phyloP scores from a whole-genome alignment of 2,329 filamentous ascomycete species.

The Alternaria sp. region DNA sequence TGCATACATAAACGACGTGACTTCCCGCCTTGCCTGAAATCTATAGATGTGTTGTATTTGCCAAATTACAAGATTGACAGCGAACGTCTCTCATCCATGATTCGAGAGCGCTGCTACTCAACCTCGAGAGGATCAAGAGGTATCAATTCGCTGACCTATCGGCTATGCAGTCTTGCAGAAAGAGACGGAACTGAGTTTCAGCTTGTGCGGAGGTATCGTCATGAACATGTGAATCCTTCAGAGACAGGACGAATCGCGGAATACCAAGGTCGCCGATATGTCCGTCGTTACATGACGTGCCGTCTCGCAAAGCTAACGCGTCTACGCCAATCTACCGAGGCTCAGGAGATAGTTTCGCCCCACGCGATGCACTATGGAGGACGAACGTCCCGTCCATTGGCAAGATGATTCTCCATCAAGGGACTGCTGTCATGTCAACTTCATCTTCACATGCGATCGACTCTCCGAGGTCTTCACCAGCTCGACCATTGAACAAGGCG shows the following conservation, averaged over 20 bases:
- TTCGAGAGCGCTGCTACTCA: not conserved
- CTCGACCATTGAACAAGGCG: not conserved
- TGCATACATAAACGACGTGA: not conserved
- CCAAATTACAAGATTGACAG: not conserved
- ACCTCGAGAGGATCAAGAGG: not conserved
- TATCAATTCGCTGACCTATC: not conserved
- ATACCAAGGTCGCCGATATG: not conserved
- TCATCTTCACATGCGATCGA: not conserved
- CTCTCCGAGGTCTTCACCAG: not conserved
- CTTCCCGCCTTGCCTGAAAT: not conserved
- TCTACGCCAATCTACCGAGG: not conserved
- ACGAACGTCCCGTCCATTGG: not conserved
- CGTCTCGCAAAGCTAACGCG: not conserved
- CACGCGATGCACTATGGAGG: not conserved
- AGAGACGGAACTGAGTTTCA: not conserved
- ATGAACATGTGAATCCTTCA: not conserved
- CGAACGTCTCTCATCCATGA: not conserved
- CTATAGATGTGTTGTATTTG: not conserved
- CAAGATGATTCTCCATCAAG: not conserved
- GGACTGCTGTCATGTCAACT: not conserved
- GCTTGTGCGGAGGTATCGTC: not conserved
- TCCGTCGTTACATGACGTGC: not conserved
- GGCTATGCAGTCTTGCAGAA: not conserved
- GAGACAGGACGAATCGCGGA: not conserved
- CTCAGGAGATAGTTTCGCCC: not conserved